Conservation (phyloP, 2,329 filamentous ascomycete species). For the Graphilbum sp. region DNA sequence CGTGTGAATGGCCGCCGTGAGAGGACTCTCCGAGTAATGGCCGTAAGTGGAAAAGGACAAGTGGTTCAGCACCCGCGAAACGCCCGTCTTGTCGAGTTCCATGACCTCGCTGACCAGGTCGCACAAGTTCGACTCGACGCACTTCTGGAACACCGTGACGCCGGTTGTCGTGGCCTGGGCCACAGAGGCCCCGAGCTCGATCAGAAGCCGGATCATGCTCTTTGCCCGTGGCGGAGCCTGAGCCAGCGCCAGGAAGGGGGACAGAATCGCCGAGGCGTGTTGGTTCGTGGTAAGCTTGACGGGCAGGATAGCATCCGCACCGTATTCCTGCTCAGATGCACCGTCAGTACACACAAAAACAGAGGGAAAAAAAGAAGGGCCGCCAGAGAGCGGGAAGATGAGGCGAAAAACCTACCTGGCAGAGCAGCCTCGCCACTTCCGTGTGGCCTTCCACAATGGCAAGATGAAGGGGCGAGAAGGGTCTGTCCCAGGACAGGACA, state of each 20-base stretch:
- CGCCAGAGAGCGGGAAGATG: not conserved
- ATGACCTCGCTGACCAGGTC: slow-evolving; percentile 32
- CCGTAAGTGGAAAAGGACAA: slow-evolving; percentile 30
- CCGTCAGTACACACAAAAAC: not conserved
- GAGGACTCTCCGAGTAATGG: slow-evolving; percentile 15
- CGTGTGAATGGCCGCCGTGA: slow-evolving; percentile 41
- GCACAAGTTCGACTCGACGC: slow-evolving; percentile 32
- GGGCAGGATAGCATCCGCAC: slow-evolving; percentile 60
- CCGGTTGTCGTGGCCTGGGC: slow-evolving; percentile 54
- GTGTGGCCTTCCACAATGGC: slow-evolving; percentile 60
- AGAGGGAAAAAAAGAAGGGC: not conserved
- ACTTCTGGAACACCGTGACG: slow-evolving; percentile 50
- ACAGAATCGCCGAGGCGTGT: slow-evolving; percentile 45
- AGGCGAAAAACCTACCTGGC: slow-evolving; percentile 26
- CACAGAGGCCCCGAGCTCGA: slow-evolving; percentile 55
- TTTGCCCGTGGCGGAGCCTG: slow-evolving; percentile 47
- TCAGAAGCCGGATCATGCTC: slow-evolving; percentile 45
- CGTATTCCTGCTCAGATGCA: slow-evolving; percentile 50
- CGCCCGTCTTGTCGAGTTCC: slow-evolving; percentile 41
- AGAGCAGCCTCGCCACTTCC: slow-evolving; percentile 51
- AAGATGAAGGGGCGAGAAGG: slow-evolving; percentile 58
- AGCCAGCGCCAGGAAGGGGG: slow-evolving; percentile 48
- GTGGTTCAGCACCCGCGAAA: slow-evolving; percentile 51
- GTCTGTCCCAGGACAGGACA: slow-evolving; percentile 62
- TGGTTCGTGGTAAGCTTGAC: slow-evolving; percentile 43